Percentiles rank a stretch among this genome's conserved stretches.
phyloP scores from a whole-genome alignment of 2,329 filamentous ascomycete species.

The Arthrocladium fulminans region DNA sequence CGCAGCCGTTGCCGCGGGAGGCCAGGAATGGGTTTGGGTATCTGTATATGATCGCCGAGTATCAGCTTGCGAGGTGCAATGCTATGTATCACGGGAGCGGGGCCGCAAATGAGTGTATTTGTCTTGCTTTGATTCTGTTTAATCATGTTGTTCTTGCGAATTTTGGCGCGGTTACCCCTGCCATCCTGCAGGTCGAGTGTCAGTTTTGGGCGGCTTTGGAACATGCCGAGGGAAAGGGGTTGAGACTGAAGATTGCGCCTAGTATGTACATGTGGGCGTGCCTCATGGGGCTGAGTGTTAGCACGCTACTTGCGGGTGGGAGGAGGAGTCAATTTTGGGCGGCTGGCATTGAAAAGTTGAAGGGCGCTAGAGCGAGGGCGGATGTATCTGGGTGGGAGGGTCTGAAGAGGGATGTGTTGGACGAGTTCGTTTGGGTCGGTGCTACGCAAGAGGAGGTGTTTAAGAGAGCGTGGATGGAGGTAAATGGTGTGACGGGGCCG shows the following conservation, averaged over 20 bases:
- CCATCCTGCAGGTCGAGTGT: constrained; percentile 4
- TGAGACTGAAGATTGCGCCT: neutral
- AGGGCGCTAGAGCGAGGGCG: neutral
- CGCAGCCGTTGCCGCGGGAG: neutral
- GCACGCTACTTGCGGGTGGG: neutral
- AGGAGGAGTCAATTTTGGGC: neutral
- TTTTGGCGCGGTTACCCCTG: constrained; percentile 1
- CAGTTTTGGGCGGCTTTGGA: constrained; percentile 4
- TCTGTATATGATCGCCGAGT: constrained; percentile 4
- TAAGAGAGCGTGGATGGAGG: neutral
- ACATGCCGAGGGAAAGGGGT: neutral
- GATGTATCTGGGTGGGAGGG: constrained; percentile 3
- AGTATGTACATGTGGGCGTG: constrained; percentile 5
- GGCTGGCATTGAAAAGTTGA: constrained; percentile 2
- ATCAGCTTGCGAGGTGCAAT: constrained; percentile 9
- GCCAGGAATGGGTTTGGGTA: constrained; percentile 3
- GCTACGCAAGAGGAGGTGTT: constrained; percentile 5
- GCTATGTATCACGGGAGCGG: neutral
- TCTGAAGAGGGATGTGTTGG: neutral
- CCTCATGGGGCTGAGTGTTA: neutral
- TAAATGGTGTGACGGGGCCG: too few relatives aligned
- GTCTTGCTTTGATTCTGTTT: constrained; percentile 7
- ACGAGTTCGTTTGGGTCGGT: constrained; percentile 4
- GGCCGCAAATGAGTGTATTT: constrained; percentile 6
- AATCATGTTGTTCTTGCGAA: constrained; percentile 5